These are phyloP conservation scores for Alloteropsis semialata DNA, from an alignment of 176 grass and related monocot species.

Conservation along the genomic window DNA sequence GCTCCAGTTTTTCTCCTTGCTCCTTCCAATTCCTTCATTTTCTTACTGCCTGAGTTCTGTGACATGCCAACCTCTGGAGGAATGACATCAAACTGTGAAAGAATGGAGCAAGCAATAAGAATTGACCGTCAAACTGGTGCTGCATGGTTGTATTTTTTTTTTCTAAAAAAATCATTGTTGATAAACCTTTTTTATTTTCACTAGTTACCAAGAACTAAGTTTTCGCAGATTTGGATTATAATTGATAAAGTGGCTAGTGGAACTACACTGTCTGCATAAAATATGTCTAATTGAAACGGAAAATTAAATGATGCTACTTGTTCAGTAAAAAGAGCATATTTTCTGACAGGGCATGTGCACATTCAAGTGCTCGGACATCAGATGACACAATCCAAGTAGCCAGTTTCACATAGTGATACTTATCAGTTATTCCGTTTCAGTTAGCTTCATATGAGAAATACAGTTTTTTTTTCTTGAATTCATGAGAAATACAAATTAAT, in stretches of 20 bases:
- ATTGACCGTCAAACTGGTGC: neutral
- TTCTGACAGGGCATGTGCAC: neutral
- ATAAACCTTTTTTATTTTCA: neutral
- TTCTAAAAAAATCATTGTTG: neutral
- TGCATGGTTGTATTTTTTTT: neutral
- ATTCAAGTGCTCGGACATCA: neutral
- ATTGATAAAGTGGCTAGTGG: too few species aligned
- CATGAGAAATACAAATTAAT: neutral
- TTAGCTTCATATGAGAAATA: neutral
- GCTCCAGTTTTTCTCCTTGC: conserved; percentile 60
- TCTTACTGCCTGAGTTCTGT: conserved; percentile 60
- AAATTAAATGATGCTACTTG: too few species aligned
- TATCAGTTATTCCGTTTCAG: neutral
- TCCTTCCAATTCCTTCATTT: conserved; percentile 60
- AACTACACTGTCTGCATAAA: neutral
- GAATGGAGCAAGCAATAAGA: neutral
- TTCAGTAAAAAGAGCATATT: too few species aligned
- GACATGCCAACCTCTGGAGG: conserved; percentile 75
- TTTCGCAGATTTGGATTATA: neutral
- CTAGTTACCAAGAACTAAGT: neutral
- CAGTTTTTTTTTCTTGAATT: too few species aligned
- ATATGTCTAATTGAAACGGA: too few species aligned
- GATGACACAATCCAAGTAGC: neutral
- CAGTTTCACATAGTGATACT: neutral
- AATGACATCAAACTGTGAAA: conserved; percentile 83